Evolutionary conservation across 1,139 yeast species (phyloP).

Genomic region (Eremothecium gossypii): DNA sequence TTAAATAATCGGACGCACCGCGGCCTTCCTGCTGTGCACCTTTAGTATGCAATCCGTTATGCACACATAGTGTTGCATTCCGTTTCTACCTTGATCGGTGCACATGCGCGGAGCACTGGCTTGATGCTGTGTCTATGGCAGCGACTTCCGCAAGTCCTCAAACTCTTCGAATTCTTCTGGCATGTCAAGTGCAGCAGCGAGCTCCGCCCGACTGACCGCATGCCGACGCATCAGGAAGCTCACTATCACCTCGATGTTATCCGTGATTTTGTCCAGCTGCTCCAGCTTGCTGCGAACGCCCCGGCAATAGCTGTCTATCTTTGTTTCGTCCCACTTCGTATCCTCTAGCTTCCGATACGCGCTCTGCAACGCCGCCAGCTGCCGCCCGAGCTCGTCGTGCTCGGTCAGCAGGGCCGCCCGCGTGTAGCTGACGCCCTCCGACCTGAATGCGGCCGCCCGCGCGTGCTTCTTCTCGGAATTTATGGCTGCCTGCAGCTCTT

Average conservation of each 20-base stretch:
- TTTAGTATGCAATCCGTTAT: too few species aligned
- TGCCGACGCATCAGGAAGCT: constrained; percentile 18
- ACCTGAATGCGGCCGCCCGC: constrained; percentile 8
- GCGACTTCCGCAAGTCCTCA: constrained; percentile 2
- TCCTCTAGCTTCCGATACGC: constrained; percentile 10
- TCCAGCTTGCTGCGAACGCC: constrained; percentile 5
- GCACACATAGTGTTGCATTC: too few species aligned
- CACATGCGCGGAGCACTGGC: neutral
- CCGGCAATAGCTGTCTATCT: constrained; percentile 9
- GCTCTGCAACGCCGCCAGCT: constrained; percentile 7
- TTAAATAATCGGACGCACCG: too few species aligned
- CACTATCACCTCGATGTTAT: constrained; percentile 23
- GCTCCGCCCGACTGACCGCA: constrained; percentile 11
- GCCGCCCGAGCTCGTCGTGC: constrained; percentile 8
- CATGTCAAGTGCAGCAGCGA: constrained; percentile 18
- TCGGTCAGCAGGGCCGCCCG: constrained; percentile 7
- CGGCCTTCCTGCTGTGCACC: too few species aligned
- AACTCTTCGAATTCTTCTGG: constrained; percentile 21
- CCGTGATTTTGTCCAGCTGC: constrained; percentile 15
- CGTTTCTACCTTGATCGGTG: too few species aligned
- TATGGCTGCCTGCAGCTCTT: constrained; percentile 11
- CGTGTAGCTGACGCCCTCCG: constrained; percentile 6
- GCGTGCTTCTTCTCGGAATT: constrained; percentile 7
- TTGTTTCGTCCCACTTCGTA: constrained; percentile 14
- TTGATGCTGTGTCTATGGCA: neutral